Evolutionary conservation across 2,329 filamentous ascomycete genomes (phyloP).

Genomic region (Dothistroma septosporum): DNA sequence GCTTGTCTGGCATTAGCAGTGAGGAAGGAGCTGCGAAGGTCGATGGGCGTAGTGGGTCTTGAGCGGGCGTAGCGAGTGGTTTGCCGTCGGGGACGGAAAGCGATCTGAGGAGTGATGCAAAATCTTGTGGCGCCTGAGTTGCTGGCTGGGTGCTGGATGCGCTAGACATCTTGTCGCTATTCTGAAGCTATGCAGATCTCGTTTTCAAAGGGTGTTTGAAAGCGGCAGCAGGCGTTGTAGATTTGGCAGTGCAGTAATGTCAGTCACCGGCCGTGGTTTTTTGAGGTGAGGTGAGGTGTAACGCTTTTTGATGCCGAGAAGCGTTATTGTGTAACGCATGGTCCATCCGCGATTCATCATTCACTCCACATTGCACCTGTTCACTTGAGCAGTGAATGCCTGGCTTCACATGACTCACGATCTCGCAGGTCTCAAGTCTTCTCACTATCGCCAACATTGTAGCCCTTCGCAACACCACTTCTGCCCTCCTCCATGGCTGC

Average conservation of each 20-base stretch:
- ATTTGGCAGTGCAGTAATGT: neutral
- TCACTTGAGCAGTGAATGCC: neutral
- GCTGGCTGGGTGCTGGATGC: neutral
- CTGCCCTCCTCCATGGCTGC: constrained; percentile 78
- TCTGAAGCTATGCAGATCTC: neutral
- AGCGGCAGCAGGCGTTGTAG: neutral
- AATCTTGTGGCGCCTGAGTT: neutral
- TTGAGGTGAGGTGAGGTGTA: neutral
- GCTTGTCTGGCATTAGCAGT: neutral
- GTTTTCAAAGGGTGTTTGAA: neutral
- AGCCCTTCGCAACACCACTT: constrained; percentile 83
- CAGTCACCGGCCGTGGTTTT: neutral
- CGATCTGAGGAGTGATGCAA: neutral
- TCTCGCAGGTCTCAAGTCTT: neutral
- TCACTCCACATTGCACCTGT: neutral
- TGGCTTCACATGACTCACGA: neutral
- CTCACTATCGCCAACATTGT: constrained; percentile 63
- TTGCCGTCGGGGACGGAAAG: neutral
- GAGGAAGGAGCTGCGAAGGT: neutral
- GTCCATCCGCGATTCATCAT: neutral
- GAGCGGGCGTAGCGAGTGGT: neutral
- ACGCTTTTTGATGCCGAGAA: neutral
- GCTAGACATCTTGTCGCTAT: neutral
- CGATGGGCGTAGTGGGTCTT: neutral
- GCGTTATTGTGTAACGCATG: neutral